Conservation (phyloP, 208 protist species). For the Spongospora subterranea region DNA sequence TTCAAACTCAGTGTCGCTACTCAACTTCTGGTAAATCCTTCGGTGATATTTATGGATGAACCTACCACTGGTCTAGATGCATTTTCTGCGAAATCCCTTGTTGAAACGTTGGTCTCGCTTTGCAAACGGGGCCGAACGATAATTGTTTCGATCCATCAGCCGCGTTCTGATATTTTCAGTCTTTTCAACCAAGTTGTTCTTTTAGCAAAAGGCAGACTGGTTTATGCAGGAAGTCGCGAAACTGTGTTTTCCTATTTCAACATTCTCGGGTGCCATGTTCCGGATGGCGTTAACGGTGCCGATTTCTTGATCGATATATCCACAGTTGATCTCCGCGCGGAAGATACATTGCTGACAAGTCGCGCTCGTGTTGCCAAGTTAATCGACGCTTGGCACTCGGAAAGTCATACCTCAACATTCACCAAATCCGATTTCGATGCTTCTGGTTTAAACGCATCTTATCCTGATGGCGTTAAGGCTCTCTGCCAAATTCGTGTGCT, state of each 20-base stretch:
- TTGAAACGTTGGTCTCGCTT: not conserved
- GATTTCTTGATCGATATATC: constrained; percentile 51
- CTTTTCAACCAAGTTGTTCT: not conserved
- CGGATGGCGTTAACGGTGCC: constrained; percentile 26
- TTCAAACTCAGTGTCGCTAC: not conserved
- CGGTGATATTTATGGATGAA: constrained; percentile 35
- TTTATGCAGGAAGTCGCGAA: not conserved
- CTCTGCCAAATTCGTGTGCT: not conserved
- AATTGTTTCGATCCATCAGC: constrained; percentile 32
- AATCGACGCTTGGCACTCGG: not conserved
- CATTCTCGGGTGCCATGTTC: not conserved
- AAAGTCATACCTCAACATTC: not conserved
- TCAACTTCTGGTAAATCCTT: constrained; percentile 15
- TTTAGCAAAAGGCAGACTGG: not conserved
- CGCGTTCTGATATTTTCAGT: constrained; percentile 34
- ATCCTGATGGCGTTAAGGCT: not conserved
- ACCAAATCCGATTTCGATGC: not conserved
- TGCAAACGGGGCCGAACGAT: constrained; percentile 4
- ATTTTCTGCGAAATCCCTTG: not conserved
- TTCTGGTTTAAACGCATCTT: not conserved
- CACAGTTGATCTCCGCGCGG: not conserved
- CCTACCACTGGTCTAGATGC: constrained; percentile 31
- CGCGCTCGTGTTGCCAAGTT: not conserved
- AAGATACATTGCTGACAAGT: not conserved
- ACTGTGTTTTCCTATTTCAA: not conserved